Evolutionary conservation across 495 filamentous ascomycete species (phyloP).

Genomic region (Trypethelium eluteriae): DNA sequence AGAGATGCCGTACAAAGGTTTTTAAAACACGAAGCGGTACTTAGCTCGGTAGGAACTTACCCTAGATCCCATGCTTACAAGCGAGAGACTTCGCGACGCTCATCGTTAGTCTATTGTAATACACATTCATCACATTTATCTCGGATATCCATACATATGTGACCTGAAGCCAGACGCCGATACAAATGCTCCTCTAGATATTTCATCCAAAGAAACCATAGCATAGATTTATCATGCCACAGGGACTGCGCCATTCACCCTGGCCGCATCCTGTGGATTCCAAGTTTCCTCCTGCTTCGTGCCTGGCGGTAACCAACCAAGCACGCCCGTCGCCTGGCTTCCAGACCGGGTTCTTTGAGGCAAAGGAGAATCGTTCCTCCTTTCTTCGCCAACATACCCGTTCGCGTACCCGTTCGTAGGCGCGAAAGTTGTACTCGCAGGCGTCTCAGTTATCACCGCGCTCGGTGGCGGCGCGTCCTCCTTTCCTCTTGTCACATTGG

Average conservation of each 20-base stretch:
- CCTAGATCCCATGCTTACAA: not conserved
- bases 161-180: not conserved
- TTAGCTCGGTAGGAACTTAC: not conserved
- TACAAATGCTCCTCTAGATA: not conserved
- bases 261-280: constrained; percentile 45
- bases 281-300: constrained; percentile 78
- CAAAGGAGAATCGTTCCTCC: constrained; percentile 8
- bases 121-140: constrained; percentile 1
- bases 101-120: not conserved
- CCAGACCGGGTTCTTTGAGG: constrained; percentile 1
- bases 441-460: constrained; percentile 9
- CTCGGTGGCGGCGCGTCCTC: constrained; percentile 13
- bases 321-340: constrained; percentile 21
- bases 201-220: not conserved
- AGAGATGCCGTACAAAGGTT: no score
- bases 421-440: not conserved
- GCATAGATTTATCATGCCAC: not conserved
- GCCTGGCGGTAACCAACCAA: constrained; percentile 57
- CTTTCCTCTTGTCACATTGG: constrained; percentile 26
- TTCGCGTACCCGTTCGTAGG: constrained; percentile 22
- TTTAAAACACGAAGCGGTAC: no score
- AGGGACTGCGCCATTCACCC: not conserved
- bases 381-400: constrained; percentile 33
- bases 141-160: not conserved
- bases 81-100: not conserved